Conservation (phyloP, 2,329 filamentous ascomycete genomes). For the Fonsecaea nubica region DNA sequence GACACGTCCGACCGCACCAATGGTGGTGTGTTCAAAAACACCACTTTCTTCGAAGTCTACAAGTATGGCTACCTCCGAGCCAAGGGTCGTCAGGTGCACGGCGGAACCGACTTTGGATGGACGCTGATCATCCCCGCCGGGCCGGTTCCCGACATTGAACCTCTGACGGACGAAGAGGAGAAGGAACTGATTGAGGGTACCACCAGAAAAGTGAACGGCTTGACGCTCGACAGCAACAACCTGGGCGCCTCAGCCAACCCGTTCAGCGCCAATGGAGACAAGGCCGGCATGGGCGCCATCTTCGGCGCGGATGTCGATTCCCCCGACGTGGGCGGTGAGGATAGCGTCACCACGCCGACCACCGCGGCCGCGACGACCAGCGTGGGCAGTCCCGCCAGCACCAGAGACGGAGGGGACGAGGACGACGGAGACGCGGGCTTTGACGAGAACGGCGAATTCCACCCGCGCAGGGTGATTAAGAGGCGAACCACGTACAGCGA, state of each 20-base stretch:
- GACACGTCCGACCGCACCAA: slow-evolving; percentile 51
- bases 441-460: slow-evolving; percentile 35
- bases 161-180: slow-evolving; percentile 40
- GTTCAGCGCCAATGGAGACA: slow-evolving; percentile 31
- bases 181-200: slow-evolving; percentile 31
- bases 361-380: slow-evolving; percentile 21
- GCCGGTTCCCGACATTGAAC: slow-evolving; percentile 36
- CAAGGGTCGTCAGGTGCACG: slow-evolving; percentile 29
- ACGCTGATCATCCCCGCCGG: slow-evolving; percentile 35
- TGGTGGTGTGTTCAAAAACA: slow-evolving; percentile 52
- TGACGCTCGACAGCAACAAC: slow-evolving; percentile 13
- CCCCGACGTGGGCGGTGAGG: slow-evolving; percentile 20
- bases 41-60: slow-evolving; percentile 51
- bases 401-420: slow-evolving; percentile 12
- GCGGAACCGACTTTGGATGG: slow-evolving; percentile 26
- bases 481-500: slow-evolving; percentile 35
- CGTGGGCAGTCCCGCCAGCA: slow-evolving; percentile 20
- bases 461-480: slow-evolving; percentile 29
- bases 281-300: slow-evolving; percentile 30
- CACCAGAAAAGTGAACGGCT: slow-evolving; percentile 25
- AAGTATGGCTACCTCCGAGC: slow-evolving; percentile 39
- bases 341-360: slow-evolving; percentile 1
- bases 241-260: slow-evolving; percentile 22
- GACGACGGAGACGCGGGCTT: slow-evolving; percentile 28
- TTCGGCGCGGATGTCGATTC: slow-evolving; percentile 33